Percentiles rank a stretch among this genome's conserved stretches.
Conservation (phyloP, 768 basidiomycete genomes). For the Calocybe indica region DNA sequence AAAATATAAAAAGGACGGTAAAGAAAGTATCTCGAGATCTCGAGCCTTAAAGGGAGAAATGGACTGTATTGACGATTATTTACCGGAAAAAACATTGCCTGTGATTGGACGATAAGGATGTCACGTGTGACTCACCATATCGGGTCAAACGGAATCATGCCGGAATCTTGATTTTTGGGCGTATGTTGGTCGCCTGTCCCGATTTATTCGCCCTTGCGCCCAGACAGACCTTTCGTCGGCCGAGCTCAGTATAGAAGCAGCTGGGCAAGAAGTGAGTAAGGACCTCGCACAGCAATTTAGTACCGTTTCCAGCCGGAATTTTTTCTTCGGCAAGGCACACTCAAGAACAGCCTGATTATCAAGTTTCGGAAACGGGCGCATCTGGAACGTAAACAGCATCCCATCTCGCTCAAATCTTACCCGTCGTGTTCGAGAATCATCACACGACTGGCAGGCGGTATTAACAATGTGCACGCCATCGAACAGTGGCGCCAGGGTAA, state of each 20-base stretch:
- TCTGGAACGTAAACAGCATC: background rate
- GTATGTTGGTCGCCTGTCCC: conserved; percentile 4
- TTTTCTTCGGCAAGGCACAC: background rate
- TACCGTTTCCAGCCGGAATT: too few species aligned
- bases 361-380: background rate
- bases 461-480: too few species aligned
- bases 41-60: conserved; percentile 13
- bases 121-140: conserved; percentile 3
- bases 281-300: too few species aligned
- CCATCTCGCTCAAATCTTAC: background rate
- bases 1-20: conserved; percentile 15
- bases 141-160: conserved; percentile 12
- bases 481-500: too few species aligned
- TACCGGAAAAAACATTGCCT: conserved; percentile 7
- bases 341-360: background rate
- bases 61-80: conserved; percentile 17
- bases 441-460: too few species aligned
- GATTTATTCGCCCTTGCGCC: too few species aligned
- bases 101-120: conserved; percentile 43
- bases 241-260: too few species aligned
- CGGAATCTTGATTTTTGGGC: conserved; percentile 9
- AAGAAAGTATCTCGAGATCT: conserved; percentile 8
- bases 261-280: too few species aligned
- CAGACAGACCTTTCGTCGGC: too few species aligned
- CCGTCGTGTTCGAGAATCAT: background rate